Percentiles rank a stretch among this genome's conserved stretches.
Conservation (phyloP, 805 yeast species). For the Suhomyces faveliae region DNA sequence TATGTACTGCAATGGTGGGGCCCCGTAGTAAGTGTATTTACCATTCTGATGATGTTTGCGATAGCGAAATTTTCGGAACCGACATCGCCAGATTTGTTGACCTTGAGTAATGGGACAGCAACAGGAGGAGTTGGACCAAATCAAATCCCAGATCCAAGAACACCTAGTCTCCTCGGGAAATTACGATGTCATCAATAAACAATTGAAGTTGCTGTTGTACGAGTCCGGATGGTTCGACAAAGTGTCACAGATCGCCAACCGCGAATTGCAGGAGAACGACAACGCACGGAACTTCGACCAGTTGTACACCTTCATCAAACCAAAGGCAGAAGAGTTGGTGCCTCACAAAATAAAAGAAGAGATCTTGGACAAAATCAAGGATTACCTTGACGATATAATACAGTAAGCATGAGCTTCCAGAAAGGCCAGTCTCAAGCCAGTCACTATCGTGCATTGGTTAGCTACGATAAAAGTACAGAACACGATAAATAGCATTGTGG, state of each 20-base stretch:
- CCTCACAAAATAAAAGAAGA: conserved; percentile 64
- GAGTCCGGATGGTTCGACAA: conserved; percentile 87
- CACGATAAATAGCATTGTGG: neutral
- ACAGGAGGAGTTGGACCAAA: conserved; percentile 36
- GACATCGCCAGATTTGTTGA: neutral
- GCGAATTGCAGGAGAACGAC: conserved; percentile 44
- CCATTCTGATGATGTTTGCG: conserved; percentile 1
- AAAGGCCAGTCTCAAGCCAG: no score
- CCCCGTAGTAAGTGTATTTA: neutral
- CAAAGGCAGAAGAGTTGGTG: conserved; percentile 68
- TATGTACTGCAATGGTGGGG: neutral
- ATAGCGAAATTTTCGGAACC: neutral
- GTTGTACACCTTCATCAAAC: conserved; percentile 53
- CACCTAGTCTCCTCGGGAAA: conserved; percentile 75
- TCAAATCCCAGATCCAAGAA: conserved; percentile 64
- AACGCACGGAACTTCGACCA: conserved; percentile 48
- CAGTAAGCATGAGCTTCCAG: no score
- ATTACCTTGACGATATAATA: conserved; percentile 51
- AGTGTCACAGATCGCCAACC: conserved; percentile 56
- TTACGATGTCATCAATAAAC: conserved; percentile 69
- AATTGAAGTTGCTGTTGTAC: conserved; percentile 60
- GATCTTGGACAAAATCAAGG: conserved; percentile 55
- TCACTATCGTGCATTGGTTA: neutral
- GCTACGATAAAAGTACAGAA: neutral
- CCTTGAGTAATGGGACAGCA: neutral